Conservation (phyloP, 2,329 filamentous ascomycete species). For the Cladophialophora bantiana region DNA sequence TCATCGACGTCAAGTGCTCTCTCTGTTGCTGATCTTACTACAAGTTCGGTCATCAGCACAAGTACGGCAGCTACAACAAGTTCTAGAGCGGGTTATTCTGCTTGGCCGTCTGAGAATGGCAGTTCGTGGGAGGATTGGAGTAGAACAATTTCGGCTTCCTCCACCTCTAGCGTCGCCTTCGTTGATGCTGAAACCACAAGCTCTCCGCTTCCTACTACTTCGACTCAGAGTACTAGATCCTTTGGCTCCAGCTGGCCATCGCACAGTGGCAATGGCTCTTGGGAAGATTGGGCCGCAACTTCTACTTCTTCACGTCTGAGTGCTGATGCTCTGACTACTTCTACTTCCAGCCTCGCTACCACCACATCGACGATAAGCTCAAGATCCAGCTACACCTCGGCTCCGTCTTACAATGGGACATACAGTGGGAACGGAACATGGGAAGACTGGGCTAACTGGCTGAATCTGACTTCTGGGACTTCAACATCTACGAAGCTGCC, state of each 20-base stretch:
- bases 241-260: conserved; percentile 7
- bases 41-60: background rate
- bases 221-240: background rate
- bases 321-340: conserved; percentile 1
- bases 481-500: background rate
- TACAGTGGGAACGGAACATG: background rate
- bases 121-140: conserved; percentile 19
- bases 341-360: background rate
- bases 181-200: conserved; percentile 7
- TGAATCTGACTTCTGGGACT: background rate
- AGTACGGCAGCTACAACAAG: background rate
- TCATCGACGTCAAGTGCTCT: background rate
- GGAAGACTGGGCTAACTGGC: background rate
- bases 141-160: conserved; percentile 7
- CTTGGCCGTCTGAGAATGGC: conserved; percentile 11
- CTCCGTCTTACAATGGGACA: background rate
- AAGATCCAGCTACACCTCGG: background rate
- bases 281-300: conserved; percentile 8
- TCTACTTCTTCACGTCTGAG: background rate
- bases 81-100: background rate
- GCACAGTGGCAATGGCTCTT: conserved; percentile 5
- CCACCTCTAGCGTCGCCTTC: background rate
- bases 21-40: background rate
- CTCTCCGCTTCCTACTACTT: conserved; percentile 1
- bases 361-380: background rate